Base-by-base conservation (phyloP, 1,284 basidiomycete species). In the Apiotrichum veenhuisii region DNA sequence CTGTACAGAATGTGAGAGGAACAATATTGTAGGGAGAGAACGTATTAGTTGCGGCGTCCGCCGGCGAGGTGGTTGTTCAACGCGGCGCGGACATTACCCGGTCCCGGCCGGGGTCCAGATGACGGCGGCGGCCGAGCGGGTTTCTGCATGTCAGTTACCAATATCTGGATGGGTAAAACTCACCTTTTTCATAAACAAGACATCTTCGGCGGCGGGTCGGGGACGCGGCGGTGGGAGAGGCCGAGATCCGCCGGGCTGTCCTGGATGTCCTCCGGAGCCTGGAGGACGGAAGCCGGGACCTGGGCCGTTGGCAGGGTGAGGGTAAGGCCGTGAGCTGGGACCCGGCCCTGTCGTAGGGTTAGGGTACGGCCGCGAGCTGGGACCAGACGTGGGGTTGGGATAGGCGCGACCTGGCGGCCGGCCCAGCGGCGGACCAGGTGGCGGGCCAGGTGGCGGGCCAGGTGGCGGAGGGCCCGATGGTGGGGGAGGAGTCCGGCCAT, bases 151-250 rank as follows among this genome's bases (percentile, higher is more conserved):
- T 54, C 53, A 51, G 36, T 18, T 14, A 22, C 5, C n/a, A 15
- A 40, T 51, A 26, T 25, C 18, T 12, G 25, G 30, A 30, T 12
- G 10, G 20, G 11, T 3, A 15, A 37, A 18, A 58, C 64, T 48
- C 25, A 72, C 70, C 64, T 74, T 77, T 58, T 73, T 75, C 59
- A 75, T 70, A 52, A 77, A 77, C 23, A 75, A 48, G 1, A 70
- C 64, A 37, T 72, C 70, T 50, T 70, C 67, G 7, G 68, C 58
- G 0, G 66, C 41, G 17, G 66, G 63, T 14, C 61, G 63, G 2
- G 37, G 52, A 18, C 30, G 55, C 12, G 41, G 27, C 9, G 54
- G 57, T n/a, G 51, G 40, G 1, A 18, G 45, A 7, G 50, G 54
- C 14, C 46, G 55, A 1, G 37, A 36, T 5, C 26, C 26, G 22